Base-by-base conservation (phyloP, 164 flowering plant genomes). In the Pachysandra terminalis region DNA sequence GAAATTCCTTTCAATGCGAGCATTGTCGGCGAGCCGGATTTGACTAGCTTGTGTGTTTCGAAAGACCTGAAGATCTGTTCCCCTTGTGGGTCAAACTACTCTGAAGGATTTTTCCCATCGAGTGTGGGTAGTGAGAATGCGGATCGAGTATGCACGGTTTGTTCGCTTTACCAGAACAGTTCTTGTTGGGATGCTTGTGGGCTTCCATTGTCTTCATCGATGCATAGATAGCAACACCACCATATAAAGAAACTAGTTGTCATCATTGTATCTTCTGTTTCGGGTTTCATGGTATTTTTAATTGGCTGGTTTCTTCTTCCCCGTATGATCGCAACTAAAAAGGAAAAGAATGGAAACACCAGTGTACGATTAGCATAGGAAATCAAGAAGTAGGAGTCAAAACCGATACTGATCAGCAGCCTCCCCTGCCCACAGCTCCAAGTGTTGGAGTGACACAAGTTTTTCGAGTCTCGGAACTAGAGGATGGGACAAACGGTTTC, bases 401-500 rank as follows among this genome's bases (percentile, higher is more conserved):
- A 24, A 59, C 32, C 28, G 67, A 64, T 61, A 53, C 45, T 0
- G 82, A 81, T 55, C 49, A 63, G 7, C 71, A 61, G 5, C 76
- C 77, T 65, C 72, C 83, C 45, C 79, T 74, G 19, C 26, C 86
- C 5, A 60, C 64, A 6, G 65, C 84, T 52, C 74, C 83, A 0
- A 80, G 82, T 55, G 79, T 85, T 9, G 89, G 87, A 4, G 32
- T 68, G 5, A 85, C 98, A 41, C 98, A 86, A 68, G 83, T 87
- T 93, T 93, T 61, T 83, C n/a, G 98, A 7, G 86, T 93, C 45
- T 80, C 95, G 0, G 98, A 93, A 52, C 81, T 93, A 10, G 90
- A 89, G 74, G 98, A 93, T 65, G 95, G 96, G 12, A 93, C 98
- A 0, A 87, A 90, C 56, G 96, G 98, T 19, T 93, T 93, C 80